Evolutionary conservation across 495 filamentous ascomycete genomes (phyloP), one percentile per base, ranked within the genome.

Genomic region (Aspergillus ostianus): DNA sequence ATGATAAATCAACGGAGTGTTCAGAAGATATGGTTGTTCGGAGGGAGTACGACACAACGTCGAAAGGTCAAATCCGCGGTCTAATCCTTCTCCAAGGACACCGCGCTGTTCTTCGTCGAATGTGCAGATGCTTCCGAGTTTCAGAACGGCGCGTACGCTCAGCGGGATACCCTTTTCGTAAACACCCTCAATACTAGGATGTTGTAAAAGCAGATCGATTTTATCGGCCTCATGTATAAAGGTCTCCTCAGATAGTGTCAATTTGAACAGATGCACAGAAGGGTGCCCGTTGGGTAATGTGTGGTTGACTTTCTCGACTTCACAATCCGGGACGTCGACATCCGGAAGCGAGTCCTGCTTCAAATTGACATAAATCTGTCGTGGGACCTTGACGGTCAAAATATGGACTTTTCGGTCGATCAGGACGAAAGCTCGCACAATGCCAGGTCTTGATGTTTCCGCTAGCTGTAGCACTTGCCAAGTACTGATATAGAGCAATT

Each of bases 241-340:
- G 4, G 88, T 81, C 47, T 94, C 90, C 69, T 99, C 94, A 0
- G 91, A 82, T 70, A 99, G 86, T 0, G 86, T 90, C 51, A 99
- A 80, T 73, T 93, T 95, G 82, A 97, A 98, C 10, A 99, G 80
- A 75, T 98, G 90, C 17, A 90, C 87, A 0, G 93, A 97, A 7
- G 90, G 87, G 73, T 98, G 94, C 7, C 94, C 94, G 70, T 99
- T 99, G 21, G 94, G 94, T 9, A 99, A 74, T 4, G 90, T 94
- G 70, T 95, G 90, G 61, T 85, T 89, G 64, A 95, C 92, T 66
- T 96, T 97, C 68, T 98, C 91, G 17, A 91, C 93, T 13, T 84
- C 82, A 66, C 92, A 96, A 19, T 89, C 92, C 19, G 89, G 83
- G 17, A 99, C 83, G n/a, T 90, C 89, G 46, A 97, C 87, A 63